Evolutionary conservation across 306 rosid genomes (phyloP).

Genomic region (Nissolia schottii): DNA sequence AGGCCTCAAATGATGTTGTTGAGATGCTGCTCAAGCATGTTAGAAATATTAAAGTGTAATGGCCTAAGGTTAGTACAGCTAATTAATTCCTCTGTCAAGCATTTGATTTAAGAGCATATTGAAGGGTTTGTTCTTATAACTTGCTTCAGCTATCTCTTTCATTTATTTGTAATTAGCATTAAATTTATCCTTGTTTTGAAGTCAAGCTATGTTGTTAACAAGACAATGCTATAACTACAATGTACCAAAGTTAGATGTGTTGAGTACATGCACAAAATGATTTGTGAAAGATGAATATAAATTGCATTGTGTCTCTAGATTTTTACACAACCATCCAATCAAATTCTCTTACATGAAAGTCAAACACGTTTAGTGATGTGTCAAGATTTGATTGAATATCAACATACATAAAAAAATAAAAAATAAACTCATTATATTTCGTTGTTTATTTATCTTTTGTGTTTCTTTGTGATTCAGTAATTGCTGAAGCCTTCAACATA

Average conservation of each 20-base stretch:
- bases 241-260: not conserved
- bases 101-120: not conserved
- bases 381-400: too few species aligned
- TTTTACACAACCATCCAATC: too few species aligned
- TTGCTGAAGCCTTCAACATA: not conserved
- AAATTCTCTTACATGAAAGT: too few species aligned
- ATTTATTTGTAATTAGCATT: not conserved
- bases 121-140: not conserved
- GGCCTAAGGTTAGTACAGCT: conserved; percentile 21
- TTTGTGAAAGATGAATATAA: not conserved
- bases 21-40: conserved; percentile 60
- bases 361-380: too few species aligned
- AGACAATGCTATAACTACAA: not conserved
- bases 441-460: not conserved
- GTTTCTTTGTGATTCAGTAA: conserved; percentile 21
- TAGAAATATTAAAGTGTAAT: conserved; percentile 44
- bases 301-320: not conserved
- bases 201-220: not conserved
- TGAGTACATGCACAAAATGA: not conserved
- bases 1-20: conserved; percentile 45
- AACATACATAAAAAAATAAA: too few species aligned
- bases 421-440: not conserved
- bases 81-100: conserved; percentile 9
- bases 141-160: not conserved
- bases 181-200: not conserved